Evolutionary conservation across 192 early-diverging fungal species (phyloP).

Genomic region (Linnemannia elongata): DNA sequence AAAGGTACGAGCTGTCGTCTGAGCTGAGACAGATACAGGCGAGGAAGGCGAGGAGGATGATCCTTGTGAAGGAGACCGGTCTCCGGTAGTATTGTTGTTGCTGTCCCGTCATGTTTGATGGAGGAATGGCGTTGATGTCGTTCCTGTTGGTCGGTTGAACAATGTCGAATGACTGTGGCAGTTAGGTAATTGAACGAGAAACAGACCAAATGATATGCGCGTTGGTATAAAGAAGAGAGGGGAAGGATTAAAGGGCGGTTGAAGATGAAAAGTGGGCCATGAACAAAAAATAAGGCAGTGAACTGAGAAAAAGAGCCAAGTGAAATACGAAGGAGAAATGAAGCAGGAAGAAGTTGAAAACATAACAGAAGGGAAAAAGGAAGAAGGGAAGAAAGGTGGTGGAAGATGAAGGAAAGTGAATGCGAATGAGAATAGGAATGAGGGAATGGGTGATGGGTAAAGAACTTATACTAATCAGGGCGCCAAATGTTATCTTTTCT

Average conservation of each 20-base stretch:
- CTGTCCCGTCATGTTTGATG: background rate
- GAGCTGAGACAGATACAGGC: conserved; percentile 6
- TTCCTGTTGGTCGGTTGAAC: too few species aligned
- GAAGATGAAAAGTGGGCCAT: background rate
- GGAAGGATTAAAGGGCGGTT: background rate
- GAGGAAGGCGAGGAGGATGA: conserved; percentile 9
- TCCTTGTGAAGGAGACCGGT: background rate
- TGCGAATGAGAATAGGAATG: background rate
- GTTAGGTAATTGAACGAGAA: background rate
- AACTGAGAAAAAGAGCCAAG: background rate
- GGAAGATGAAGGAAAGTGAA: background rate
- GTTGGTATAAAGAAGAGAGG: background rate
- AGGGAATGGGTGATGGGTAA: background rate
- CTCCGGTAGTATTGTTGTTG: background rate
- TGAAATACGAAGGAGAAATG: background rate
- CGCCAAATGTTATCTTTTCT: background rate
- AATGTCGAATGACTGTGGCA: background rate
- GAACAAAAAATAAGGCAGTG: background rate
- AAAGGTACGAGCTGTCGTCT: background rate
- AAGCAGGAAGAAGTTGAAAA: background rate
- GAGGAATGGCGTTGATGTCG: too few species aligned
- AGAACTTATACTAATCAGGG: too few species aligned
- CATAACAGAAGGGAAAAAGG: background rate
- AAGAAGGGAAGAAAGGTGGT: background rate
- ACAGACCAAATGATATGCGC: background rate